phyloP scores from a whole-genome alignment of 257 asterid genomes.

The Eustoma russellianum region DNA sequence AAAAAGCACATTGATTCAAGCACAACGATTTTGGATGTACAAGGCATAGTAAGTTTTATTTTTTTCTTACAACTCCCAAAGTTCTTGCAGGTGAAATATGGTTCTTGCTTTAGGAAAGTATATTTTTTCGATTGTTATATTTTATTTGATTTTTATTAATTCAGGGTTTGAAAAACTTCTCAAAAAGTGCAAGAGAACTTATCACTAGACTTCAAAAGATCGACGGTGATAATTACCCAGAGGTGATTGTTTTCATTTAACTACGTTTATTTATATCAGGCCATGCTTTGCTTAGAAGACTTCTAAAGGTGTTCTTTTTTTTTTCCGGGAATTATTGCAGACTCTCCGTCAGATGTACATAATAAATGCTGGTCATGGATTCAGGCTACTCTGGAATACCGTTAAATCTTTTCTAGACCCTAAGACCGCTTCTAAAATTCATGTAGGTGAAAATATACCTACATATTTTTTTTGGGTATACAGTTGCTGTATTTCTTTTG shows the following conservation, averaged over 20 bases:
- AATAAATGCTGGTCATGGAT: constrained; percentile 90
- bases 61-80: neutral
- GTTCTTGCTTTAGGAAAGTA: neutral
- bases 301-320: constrained; percentile 5
- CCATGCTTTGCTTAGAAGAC: neutral
- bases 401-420: constrained; percentile 84
- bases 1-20: constrained; percentile 91
- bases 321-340: constrained; percentile 43
- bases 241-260: constrained; percentile 32
- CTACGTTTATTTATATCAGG: neutral
- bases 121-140: neutral
- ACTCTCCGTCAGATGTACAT: constrained; percentile 95
- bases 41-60: constrained; percentile 78
- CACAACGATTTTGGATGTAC: constrained; percentile 94
- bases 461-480: constrained; percentile 12
- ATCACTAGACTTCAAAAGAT: constrained; percentile 80
- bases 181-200: constrained; percentile 82
- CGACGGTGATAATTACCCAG: constrained; percentile 92
- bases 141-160: neutral
- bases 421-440: constrained; percentile 91
- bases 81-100: neutral
- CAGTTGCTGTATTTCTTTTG: neutral
- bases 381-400: constrained; percentile 84
- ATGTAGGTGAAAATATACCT: constrained; percentile 31
- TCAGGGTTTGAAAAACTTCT: constrained; percentile 86